Evolutionary conservation across 2,329 filamentous ascomycete species (phyloP), one percentile per base, ranked within the genome.

Genomic region (Myriosclerotinia duriaeana): DNA sequence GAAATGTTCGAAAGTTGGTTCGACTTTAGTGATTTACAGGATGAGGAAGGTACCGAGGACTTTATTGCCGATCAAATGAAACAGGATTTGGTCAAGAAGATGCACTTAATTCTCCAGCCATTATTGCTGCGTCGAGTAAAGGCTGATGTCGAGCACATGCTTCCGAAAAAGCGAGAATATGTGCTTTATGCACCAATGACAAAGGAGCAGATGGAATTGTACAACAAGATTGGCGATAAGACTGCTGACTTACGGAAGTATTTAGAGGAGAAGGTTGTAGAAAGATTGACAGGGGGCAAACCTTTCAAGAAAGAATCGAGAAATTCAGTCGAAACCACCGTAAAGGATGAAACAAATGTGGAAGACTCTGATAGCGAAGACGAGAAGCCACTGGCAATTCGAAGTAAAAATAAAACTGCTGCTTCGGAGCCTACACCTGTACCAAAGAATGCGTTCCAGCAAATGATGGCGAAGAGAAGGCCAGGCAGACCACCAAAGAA

Each of bases 141-240:
- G 78, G 90, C 92, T 0, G 95, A 99, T 74, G 95, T 99, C 0
- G 94, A 96, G 65, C 89, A 89, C 2, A 86, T 92, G 58, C 82
- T 99, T n/a, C 95, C 95, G 0, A 96, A 94, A 78, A 99, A 99
- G 80, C 87, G 95, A 38, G 95, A 99, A 77, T 99, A 99, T 71
- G 91, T 99, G 3, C 80, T 99, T 0, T 98, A 95, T 73, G 95
- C 95, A 0, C 95, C 95, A 0, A 87, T 99, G 79, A 97, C 93
- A 0, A 85, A 88, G 34, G 92, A 95, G 71, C 95, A 99, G 75
- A 92, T 93, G 2, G 94, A 97, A 66, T 79, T 99, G 0, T 99
- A 99, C 75, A 87, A 88, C 61, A 83, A 82, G 0, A 81, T 89
- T 44, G 84, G 77, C 65, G 82, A 89, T 73, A 86, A 85, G 68